phyloP scores from a whole-genome alignment of 108 stramenopile genomes.

The Fragilaria radians region DNA sequence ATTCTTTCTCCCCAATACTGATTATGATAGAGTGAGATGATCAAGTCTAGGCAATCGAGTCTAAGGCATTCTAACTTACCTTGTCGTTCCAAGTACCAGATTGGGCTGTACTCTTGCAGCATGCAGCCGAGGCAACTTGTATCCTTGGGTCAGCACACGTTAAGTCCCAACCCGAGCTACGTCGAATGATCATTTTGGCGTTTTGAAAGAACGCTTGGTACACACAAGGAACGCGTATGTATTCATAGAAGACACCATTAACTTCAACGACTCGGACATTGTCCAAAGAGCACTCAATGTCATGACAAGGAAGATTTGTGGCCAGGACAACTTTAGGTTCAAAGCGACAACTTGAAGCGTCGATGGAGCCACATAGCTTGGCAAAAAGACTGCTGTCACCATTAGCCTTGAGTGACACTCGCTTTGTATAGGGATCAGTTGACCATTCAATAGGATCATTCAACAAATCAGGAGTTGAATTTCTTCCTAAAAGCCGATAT shows the following conservation, averaged over 20 bases:
- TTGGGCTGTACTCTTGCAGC: slow-evolving; percentile 13
- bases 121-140: slow-evolving; percentile 11
- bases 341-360: no score
- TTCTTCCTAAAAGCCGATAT: slow-evolving; percentile 33
- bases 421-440: slow-evolving; percentile 8
- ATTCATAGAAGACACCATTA: slow-evolving; percentile 47
- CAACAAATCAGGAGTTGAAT: background rate
- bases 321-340: slow-evolving; percentile 14
- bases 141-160: slow-evolving; percentile 24
- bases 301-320: background rate
- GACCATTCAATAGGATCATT: slow-evolving; percentile 9
- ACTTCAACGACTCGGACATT: slow-evolving; percentile 35
- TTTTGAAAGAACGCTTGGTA: slow-evolving; percentile 41
- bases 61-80: no score
- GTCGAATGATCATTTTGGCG: slow-evolving; percentile 12
- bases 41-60: no score
- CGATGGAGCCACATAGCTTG: slow-evolving; percentile 24
- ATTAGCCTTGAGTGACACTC: slow-evolving; percentile 11
- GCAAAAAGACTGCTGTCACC: slow-evolving; percentile 10
- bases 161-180: no score
- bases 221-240: slow-evolving; percentile 48
- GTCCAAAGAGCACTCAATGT: slow-evolving; percentile 17
- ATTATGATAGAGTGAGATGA: no score
- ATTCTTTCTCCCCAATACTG: slow-evolving; percentile 10
- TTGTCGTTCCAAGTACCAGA: no score